Evolutionary conservation across 805 yeast genomes (phyloP).

Genomic region (Spathaspora gorwiae): DNA sequence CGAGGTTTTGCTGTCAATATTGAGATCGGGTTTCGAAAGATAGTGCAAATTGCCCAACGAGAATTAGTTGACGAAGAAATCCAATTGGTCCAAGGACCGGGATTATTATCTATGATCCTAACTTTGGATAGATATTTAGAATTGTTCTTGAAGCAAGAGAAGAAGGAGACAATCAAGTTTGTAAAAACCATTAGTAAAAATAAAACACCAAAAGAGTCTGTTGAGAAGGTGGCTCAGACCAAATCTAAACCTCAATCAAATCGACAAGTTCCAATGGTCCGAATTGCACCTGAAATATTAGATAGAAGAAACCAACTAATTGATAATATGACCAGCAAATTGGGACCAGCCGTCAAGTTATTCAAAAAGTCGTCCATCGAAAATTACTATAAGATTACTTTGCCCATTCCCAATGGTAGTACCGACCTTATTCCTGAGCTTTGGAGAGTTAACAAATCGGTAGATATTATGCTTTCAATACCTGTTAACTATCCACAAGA

Average conservation of each 20-base stretch:
- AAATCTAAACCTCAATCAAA: background rate
- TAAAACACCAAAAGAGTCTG: conserved; percentile 4
- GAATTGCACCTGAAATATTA: conserved; percentile 7
- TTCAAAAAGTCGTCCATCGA: conserved; percentile 23
- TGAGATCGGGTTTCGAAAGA: conserved; percentile 58
- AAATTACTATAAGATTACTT: conserved; percentile 25
- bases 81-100: conserved; percentile 41
- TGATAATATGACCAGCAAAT: conserved; percentile 24
- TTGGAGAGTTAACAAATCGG: conserved; percentile 21
- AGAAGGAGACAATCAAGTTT: conserved; percentile 57
- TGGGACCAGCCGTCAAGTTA: conserved; percentile 20
- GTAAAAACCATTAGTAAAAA: conserved; percentile 31
- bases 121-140: conserved; percentile 60
- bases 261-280: background rate
- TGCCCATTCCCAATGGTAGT: conserved; percentile 21
- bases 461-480: conserved; percentile 30
- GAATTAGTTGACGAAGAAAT: conserved; percentile 19
- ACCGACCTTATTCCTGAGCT: conserved; percentile 18
- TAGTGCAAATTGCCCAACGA: conserved; percentile 25
- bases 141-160: conserved; percentile 52
- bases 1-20: conserved; percentile 62
- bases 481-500: conserved; percentile 32
- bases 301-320: conserved; percentile 15
- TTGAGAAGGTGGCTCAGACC: background rate
- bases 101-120: conserved; percentile 49